Evolutionary conservation across 306 rosid genomes (phyloP).

Genomic region (Adenanthera pavonina): DNA sequence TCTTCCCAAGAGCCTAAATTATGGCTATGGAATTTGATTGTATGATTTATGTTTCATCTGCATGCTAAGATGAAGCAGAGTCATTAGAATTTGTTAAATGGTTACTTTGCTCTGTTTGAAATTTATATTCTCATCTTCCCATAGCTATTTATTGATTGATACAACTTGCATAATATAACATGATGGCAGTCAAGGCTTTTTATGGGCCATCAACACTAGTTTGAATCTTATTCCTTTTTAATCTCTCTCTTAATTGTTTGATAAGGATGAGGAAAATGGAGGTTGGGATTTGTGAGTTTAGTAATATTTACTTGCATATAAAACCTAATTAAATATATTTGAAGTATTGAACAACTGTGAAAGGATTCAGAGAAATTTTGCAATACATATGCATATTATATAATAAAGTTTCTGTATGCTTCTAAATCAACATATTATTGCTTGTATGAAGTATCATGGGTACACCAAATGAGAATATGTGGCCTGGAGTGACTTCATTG

Average conservation of each 20-base stretch:
- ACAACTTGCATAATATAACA: background rate
- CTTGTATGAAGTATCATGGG: slow-evolving; percentile 81
- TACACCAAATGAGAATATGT: slow-evolving; percentile 91
- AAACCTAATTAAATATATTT: slow-evolving; percentile 5
- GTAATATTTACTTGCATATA: background rate
- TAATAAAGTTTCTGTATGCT: slow-evolving; percentile 32
- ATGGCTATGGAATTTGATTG: background rate
- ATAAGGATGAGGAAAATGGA: slow-evolving; percentile 25
- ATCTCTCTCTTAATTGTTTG: background rate
- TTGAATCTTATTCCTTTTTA: background rate
- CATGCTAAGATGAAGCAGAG: background rate
- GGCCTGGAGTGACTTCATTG: slow-evolving; percentile 97
- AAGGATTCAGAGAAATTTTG: background rate
- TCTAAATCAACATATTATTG: slow-evolving; percentile 33
- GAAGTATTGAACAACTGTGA: background rate
- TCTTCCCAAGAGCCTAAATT: background rate
- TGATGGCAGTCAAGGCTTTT: background rate
- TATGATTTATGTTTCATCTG: background rate
- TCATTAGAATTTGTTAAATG: background rate
- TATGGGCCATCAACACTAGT: background rate
- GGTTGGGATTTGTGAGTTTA: slow-evolving; percentile 24
- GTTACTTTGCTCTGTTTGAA: background rate
- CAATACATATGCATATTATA: slow-evolving; percentile 35
- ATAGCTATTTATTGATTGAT: background rate
- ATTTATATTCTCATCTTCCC: background rate